Percentiles rank a stretch among this genome's conserved stretches.
These are phyloP conservation scores for Cyclocybe aegerita DNA, from an alignment of 768 basidiomycete genomes.

Conservation along the genomic window DNA sequence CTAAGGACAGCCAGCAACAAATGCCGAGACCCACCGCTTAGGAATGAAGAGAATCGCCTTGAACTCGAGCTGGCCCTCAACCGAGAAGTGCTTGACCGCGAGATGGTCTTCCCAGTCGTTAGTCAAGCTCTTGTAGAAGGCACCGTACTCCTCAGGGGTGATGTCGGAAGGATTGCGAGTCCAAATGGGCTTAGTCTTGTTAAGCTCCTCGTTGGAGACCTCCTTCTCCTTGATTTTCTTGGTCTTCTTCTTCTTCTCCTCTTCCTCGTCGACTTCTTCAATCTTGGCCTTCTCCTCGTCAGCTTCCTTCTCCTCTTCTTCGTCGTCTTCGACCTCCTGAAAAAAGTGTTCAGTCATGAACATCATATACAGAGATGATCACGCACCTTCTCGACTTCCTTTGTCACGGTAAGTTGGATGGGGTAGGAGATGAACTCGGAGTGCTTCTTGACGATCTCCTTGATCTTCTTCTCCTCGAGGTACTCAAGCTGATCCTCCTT, in stretches of 20 bases:
- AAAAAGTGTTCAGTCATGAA: conserved; percentile 9
- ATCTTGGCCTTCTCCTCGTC: conserved; percentile 78
- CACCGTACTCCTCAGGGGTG: conserved; percentile 85
- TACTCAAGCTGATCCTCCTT: conserved; percentile 99
- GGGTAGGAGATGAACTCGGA: conserved; percentile 99
- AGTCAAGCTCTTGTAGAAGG: conserved; percentile 99
- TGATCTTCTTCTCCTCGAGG: conserved; percentile 98
- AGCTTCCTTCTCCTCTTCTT: conserved; percentile 69
- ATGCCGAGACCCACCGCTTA: conserved; percentile 66
- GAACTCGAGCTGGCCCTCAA: conserved; percentile 99
- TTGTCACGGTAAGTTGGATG: conserved; percentile 96
- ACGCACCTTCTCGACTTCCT: conserved; percentile 96
- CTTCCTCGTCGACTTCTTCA: conserved; percentile 82
- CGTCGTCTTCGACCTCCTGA: conserved; percentile 87
- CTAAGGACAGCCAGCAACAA: not conserved
- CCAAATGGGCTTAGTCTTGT: conserved; percentile 99
- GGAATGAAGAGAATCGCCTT: conserved; percentile 98
- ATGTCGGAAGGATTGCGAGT: conserved; percentile 97
- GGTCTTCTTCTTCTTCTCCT: conserved; percentile 85
- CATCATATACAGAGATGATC: conserved; percentile 18
- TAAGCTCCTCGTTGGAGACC: conserved; percentile 93
- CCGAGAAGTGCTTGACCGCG: conserved; percentile 99
- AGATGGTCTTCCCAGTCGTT: conserved; percentile 99
- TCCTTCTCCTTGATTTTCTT: conserved; percentile 92
- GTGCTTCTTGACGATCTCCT: conserved; percentile 99